Conservation (phyloP, 495 filamentous ascomycete species). For the Margaritispora aquatica region DNA sequence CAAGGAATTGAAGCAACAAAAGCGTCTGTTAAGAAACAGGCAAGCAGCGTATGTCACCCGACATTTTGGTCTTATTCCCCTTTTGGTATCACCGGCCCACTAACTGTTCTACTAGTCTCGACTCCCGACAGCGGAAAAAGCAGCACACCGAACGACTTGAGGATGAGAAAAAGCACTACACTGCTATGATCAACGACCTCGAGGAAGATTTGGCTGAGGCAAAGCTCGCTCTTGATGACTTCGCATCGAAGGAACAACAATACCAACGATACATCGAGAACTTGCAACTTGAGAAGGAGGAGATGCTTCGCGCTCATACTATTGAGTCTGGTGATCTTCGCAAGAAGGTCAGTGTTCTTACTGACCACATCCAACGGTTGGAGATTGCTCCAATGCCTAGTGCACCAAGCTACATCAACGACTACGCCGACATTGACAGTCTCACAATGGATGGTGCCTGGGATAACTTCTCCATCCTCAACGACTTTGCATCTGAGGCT, state of each 20-base stretch:
- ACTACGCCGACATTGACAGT: conserved; percentile 76
- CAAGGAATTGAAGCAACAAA: conserved; percentile 98
- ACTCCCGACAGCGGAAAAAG: conserved; percentile 98
- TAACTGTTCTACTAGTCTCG: conserved; percentile 54
- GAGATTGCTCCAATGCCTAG: conserved; percentile 58
- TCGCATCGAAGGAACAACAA: conserved; percentile 60
- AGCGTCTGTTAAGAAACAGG: conserved; percentile 87
- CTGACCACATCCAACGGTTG: conserved; percentile 74
- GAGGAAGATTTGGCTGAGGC: conserved; percentile 72
- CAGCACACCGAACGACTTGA: conserved; percentile 96
- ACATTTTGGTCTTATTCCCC: conserved; percentile 10
- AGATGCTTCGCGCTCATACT: conserved; percentile 82
- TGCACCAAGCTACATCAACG: conserved; percentile 53
- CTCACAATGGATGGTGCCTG: conserved; percentile 74
- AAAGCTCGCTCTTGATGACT: conserved; percentile 60
- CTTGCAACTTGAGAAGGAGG: conserved; percentile 82
- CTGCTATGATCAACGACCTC: conserved; percentile 62
- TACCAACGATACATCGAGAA: conserved; percentile 68
- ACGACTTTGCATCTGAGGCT: conserved; percentile 42
- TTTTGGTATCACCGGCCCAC: conserved; percentile 21
- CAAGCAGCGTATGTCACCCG: conserved; percentile 79
- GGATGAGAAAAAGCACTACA: conserved; percentile 91
- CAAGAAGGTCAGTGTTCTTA: conserved; percentile 88
- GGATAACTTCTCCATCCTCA: conserved; percentile 74
- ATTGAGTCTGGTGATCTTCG: conserved; percentile 91